A percentile compares a stretch with the other conserved stretches of the same genome.
phyloP scores from a whole-genome alignment of 108 stramenopile genomes.

The Skeletonema tropicum region DNA sequence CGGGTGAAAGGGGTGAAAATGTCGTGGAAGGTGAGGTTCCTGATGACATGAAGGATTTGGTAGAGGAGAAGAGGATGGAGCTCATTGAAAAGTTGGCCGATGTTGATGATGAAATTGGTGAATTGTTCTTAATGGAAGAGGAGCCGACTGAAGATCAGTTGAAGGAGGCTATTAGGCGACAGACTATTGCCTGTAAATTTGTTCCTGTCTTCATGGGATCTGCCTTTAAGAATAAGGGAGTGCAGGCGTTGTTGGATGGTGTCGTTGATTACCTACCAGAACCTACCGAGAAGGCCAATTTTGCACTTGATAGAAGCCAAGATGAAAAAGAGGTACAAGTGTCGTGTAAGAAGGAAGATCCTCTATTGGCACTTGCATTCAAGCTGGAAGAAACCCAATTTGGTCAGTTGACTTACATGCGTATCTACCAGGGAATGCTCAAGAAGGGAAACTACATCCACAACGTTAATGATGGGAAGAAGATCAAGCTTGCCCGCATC shows the following conservation, averaged over 20 bases:
- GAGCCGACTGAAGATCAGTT: constrained; percentile 81
- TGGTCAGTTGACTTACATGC: constrained; percentile 99
- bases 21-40: constrained; percentile 88
- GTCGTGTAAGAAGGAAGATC: constrained; percentile 66
- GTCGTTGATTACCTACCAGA: constrained; percentile 95
- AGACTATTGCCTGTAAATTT: constrained; percentile 89
- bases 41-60: constrained; percentile 69
- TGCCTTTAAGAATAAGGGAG: constrained; percentile 99
- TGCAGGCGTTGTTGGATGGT: constrained; percentile 97
- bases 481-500: constrained; percentile 94
- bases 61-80: constrained; percentile 81
- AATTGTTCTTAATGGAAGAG: constrained; percentile 97
- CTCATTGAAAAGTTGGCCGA: constrained; percentile 95
- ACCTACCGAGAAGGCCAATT: constrained; percentile 92
- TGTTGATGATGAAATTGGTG: constrained; percentile 96
- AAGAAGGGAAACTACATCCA: constrained; percentile 87
- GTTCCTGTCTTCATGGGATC: constrained; percentile 99
- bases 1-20: constrained; percentile 90
- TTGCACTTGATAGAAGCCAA: constrained; percentile 87
- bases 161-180: constrained; percentile 89
- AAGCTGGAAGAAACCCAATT: constrained; percentile 98
- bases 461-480: constrained; percentile 89
- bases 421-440: constrained; percentile 94
- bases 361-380: constrained; percentile 97
- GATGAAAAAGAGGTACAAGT: constrained; percentile 83